A percentile compares a stretch with the other conserved stretches of the same genome.
These are phyloP conservation scores for Actinidia chinensis DNA, from an alignment of 179 eudicot species.

Conservation along the genomic window DNA sequence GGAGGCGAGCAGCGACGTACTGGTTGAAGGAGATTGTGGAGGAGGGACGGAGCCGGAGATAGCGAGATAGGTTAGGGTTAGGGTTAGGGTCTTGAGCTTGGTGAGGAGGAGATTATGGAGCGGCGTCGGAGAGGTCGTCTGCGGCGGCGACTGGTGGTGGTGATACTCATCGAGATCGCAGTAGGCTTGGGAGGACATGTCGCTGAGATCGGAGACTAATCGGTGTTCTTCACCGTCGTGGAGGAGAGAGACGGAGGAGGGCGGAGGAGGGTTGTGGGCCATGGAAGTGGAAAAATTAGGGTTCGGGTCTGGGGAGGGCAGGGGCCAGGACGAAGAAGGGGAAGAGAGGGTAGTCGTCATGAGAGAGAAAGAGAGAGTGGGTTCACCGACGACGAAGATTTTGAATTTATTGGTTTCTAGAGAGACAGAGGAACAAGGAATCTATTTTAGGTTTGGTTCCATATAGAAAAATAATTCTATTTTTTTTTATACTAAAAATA, in stretches of 20 bases:
- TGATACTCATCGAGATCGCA: background rate
- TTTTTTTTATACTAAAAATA: too few relatives aligned
- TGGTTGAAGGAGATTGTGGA: conserved; percentile 69
- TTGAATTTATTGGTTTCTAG: background rate
- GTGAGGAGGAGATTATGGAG: conserved; percentile 7
- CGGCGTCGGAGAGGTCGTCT: conserved; percentile 8
- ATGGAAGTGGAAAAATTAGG: conserved; percentile 12
- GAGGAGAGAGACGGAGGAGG: background rate
- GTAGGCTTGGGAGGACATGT: background rate
- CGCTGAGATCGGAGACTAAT: conserved; percentile 8
- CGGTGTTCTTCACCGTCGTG: background rate
- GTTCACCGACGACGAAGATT: background rate
- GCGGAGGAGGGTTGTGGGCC: background rate
- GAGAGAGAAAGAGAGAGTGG: background rate
- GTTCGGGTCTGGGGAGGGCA: conserved; percentile 19
- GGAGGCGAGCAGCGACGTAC: conserved; percentile 58
- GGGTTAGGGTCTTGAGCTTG: conserved; percentile 13
- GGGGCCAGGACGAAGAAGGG: conserved; percentile 8
- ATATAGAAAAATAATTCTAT: too few relatives aligned
- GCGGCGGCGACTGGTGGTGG: conserved; percentile 3
- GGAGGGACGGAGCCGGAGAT: conserved; percentile 21
- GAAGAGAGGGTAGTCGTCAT: conserved; percentile 1
- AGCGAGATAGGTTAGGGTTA: background rate
- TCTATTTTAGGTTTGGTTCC: too few relatives aligned
- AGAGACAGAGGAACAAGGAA: too few relatives aligned